Conservation (phyloP, 1,139 yeast species). For the Saccharomyces hybrid region DNA sequence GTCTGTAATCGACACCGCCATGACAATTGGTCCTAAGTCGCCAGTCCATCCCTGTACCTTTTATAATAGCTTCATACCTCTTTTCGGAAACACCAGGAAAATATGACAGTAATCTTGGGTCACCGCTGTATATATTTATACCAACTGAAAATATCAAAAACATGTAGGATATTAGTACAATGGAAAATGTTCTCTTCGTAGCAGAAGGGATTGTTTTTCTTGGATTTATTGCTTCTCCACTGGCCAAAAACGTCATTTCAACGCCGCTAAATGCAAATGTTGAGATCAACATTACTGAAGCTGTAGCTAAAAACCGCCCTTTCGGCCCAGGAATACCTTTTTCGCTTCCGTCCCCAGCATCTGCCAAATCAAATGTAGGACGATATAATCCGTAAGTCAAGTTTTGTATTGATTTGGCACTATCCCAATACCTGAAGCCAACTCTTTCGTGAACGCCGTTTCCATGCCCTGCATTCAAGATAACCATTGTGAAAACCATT, state of each 20-base stretch:
- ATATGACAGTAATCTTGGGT: slow-evolving; percentile 47
- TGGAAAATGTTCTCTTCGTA: slow-evolving; percentile 61
- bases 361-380: slow-evolving; percentile 54
- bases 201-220: slow-evolving; percentile 71
- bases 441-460: slow-evolving; percentile 33
- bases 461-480: slow-evolving; percentile 43
- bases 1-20: slow-evolving; percentile 5
- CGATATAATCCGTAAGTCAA: slow-evolving; percentile 64
- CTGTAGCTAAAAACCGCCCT: slow-evolving; percentile 59
- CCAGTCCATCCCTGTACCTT: slow-evolving; percentile 21
- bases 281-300: slow-evolving; percentile 56
- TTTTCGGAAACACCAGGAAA: slow-evolving; percentile 7
- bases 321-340: slow-evolving; percentile 50
- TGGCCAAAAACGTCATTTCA: slow-evolving; percentile 73
- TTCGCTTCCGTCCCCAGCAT: slow-evolving; percentile 37
- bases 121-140: slow-evolving; percentile 66
- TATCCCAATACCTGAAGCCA: slow-evolving; percentile 65
- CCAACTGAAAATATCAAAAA: slow-evolving; percentile 62
- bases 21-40: slow-evolving; percentile 20
- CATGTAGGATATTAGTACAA: slow-evolving; percentile 59
- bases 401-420: slow-evolving; percentile 44
- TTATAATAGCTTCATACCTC: slow-evolving; percentile 13
- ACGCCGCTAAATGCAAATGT: slow-evolving; percentile 74
- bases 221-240: slow-evolving; percentile 82
- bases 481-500: slow-evolving; percentile 56